Percentiles rank a stretch among this genome's conserved stretches.
These are phyloP conservation scores for Cetraspora pellucida DNA, from an alignment of 192 early-diverging fungal species.

Conservation along the genomic window DNA sequence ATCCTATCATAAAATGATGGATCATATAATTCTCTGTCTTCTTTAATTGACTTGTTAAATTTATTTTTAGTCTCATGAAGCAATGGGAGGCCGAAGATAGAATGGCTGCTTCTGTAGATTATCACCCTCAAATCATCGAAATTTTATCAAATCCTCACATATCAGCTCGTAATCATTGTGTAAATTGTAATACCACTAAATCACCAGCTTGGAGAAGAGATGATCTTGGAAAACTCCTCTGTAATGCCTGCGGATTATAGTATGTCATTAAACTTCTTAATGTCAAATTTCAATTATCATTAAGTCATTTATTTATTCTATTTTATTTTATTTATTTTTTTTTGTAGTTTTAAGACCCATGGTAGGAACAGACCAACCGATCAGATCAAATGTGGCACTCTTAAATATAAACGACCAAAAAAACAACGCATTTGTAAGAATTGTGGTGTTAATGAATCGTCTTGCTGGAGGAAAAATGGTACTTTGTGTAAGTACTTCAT, in stretches of 20 bases:
- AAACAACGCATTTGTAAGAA: neutral
- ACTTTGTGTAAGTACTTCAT: too few species aligned
- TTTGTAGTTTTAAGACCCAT: neutral
- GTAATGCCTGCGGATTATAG: constrained; percentile 94
- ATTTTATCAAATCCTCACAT: constrained; percentile 3
- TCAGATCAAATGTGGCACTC: neutral
- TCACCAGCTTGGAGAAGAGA: constrained; percentile 82
- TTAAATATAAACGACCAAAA: neutral
- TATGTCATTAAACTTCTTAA: constrained; percentile 36
- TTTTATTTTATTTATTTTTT: neutral
- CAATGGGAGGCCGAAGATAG: constrained; percentile 6
- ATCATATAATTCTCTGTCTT: neutral
- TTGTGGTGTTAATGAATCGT: neutral
- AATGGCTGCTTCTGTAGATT: neutral
- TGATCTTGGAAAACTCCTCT: constrained; percentile 67
- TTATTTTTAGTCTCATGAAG: neutral
- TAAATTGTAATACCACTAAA: constrained; percentile 69
- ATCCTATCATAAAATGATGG: too few species aligned
- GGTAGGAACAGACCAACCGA: neutral
- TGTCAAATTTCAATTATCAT: neutral
- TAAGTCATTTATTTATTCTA: neutral
- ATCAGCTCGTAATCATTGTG: constrained; percentile 42
- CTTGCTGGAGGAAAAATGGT: neutral
- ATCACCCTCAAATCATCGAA: constrained; percentile 11
- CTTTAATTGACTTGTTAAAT: neutral